Conservation (phyloP, 768 basidiomycete species). For the Boletus pseudo-olivaceus region DNA sequence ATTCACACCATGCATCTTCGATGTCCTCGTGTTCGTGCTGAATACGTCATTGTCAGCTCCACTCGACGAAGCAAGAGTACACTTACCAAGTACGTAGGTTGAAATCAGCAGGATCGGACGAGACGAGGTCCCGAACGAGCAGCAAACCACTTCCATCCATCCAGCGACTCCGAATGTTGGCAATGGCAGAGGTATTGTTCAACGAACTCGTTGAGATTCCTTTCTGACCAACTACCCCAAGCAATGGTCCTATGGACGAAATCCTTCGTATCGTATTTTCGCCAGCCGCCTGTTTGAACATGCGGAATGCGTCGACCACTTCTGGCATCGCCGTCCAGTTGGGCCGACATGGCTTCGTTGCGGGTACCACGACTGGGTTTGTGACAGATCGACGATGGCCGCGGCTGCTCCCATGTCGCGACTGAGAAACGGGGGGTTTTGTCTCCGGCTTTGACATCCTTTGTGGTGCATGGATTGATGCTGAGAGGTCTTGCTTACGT, state of each 20-base stretch:
- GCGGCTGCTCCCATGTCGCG: neutral
- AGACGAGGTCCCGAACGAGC: conserved; percentile 14
- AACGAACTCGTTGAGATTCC: conserved; percentile 17
- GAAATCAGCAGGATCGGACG: conserved; percentile 17
- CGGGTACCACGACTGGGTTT: neutral
- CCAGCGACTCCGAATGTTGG: conserved; percentile 7
- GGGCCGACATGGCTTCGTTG: neutral
- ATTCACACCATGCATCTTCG: neutral
- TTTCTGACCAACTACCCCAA: conserved; percentile 11
- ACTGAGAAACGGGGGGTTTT: neutral
- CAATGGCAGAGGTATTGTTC: conserved; percentile 5
- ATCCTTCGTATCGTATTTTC: conserved; percentile 2
- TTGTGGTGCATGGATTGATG: conserved; percentile 14
- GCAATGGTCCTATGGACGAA: conserved; percentile 7
- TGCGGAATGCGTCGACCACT: conserved; percentile 13
- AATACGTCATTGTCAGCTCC: neutral
- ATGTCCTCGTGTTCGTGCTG: conserved; percentile 4
- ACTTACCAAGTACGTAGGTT: conserved; percentile 13
- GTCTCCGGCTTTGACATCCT: neutral
- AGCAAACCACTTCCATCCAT: conserved; percentile 3
- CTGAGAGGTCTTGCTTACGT: neutral
- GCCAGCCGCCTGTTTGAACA: conserved; percentile 8
- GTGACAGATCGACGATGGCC: neutral
- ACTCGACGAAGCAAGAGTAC: neutral
- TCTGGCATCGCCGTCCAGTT: conserved; percentile 21